Evolutionary conservation across 495 filamentous ascomycete genomes (phyloP), one percentile per base, ranked within the genome.

Genomic region (Cryomyces antarcticus): DNA sequence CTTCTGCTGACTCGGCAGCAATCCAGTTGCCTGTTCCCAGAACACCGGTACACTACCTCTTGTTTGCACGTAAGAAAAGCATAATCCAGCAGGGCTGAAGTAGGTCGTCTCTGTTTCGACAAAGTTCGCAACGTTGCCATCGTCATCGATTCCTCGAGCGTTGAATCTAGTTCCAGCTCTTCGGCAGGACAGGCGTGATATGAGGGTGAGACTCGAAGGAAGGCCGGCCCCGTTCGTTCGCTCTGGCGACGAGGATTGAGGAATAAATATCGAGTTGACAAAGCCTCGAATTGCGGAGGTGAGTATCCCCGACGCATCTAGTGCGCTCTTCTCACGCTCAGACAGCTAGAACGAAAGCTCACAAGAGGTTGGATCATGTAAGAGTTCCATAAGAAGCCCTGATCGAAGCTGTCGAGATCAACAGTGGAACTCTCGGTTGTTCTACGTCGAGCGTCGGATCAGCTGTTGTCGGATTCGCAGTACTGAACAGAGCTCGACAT

Each of bases 111-210:
- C 77, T 0, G 72, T 75, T 50, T 79, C 75, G n/a, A 80, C 77
- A 51, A 79, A 95, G 56, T 96, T 96, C 31, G 92, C 86, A 12
- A 94, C 92, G 56, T 96, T 78, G 10, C 89, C 89, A 53, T 96
- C 87, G 61, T 97, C 89, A 53, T 97, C 89, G 46, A 96, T 93
- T 35, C 89, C 89, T 44, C 89, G 72, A 30, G 87, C 80, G 60
- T 97, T 96, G 65, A 96, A 97, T 45, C 89, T 70, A 17, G 89
- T 97, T 10, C 89, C 89, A 39, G 92, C 89, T 60, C 86, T 78
- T 49, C 76, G 70, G 55, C 89, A 96, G 6, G 87, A 94, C 41
- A 95, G 66, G 12, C 92, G 76, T 5, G 89, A 96, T 31, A 95
- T 87, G 13, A 96, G 64, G 4, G 87, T 94, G 45, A 97, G 63